Evolutionary conservation across 345 rosid genomes (phyloP).

Genomic region (Linum usitatissimum): DNA sequence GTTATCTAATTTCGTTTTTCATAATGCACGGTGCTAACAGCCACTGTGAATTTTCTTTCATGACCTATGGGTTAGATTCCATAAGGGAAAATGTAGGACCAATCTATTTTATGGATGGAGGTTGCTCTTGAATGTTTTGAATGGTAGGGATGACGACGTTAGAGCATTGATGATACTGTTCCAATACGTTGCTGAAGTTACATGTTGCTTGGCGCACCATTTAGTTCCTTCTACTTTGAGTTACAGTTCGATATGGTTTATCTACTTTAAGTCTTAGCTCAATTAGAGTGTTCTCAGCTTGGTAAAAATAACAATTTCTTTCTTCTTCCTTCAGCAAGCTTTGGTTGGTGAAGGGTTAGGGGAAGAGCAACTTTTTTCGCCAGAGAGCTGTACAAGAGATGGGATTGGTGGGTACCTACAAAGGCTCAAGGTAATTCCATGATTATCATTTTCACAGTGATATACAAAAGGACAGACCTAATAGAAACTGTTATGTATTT

Average conservation of each 20-base stretch:
- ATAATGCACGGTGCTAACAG: no score
- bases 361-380: constrained; percentile 83
- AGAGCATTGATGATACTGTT: no score
- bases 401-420: constrained; percentile 52
- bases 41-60: no score
- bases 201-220: not conserved
- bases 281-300: not conserved
- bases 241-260: no score
- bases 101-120: no score
- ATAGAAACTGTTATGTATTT: no score
- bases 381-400: constrained; percentile 41
- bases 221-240: not conserved
- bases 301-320: not conserved
- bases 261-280: not conserved
- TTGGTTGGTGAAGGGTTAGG: constrained; percentile 88
- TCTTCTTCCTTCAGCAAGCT: constrained; percentile 48
- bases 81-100: no score
- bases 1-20: not conserved
- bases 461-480: no score
- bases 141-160: no score
- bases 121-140: no score
- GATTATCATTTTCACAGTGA: not conserved
- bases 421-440: constrained; percentile 54
- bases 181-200: no score
- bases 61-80: no score